Base-by-base conservation (phyloP, 108 stramenopile genomes). In the Pseudonitzschia delicatissima region DNA sequence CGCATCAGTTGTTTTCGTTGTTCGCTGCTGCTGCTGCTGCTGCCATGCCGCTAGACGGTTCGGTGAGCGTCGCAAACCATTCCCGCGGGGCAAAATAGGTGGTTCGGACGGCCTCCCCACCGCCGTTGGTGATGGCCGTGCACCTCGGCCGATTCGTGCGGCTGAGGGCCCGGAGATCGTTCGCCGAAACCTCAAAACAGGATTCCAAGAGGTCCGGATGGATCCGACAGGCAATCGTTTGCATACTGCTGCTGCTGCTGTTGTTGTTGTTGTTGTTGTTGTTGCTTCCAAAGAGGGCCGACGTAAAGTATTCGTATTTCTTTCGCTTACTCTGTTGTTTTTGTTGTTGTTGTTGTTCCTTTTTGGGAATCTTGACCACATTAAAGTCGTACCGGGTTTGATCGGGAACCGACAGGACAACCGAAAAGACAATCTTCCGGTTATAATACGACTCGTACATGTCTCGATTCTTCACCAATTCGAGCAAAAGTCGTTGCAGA, bases 41-140 rank as follows among this genome's bases (percentile, higher is more conserved):
- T n/a, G n/a, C n/a, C n/a, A n/a, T n/a, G n/a, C n/a, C n/a, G n/a
- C n/a, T n/a, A n/a, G n/a, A n/a, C n/a, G n/a, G n/a, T n/a, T n/a
- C n/a, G n/a, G n/a, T 44, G n/a, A 74, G 50, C 1, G 60, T 62
- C 15, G 66, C 73, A 32, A 35, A 62, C 66, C 66, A 74, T 1
- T 12, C 2, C 31, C 66, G 49, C 15, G 26, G 25, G n/a, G 26
- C 8, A 45, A 74, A 74, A 45, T 60, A 67, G 18, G 12, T 7
- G 0, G 32, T 26, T 29, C 49, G 44, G 60, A 74, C 55, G 7
- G 31, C 44, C 37, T 61, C 51, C 20, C 74, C 74, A 0, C 67
- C 62, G 7, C 51, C 21, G 26, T 69, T 51, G 35, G 64, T 68
- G 37, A 77, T 33, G 18, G 42, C 31, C 0, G 45, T n/a, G 11